Evolutionary conservation across 345 rosid genomes (phyloP).

Genomic region (Eucalyptus tenuipes): DNA sequence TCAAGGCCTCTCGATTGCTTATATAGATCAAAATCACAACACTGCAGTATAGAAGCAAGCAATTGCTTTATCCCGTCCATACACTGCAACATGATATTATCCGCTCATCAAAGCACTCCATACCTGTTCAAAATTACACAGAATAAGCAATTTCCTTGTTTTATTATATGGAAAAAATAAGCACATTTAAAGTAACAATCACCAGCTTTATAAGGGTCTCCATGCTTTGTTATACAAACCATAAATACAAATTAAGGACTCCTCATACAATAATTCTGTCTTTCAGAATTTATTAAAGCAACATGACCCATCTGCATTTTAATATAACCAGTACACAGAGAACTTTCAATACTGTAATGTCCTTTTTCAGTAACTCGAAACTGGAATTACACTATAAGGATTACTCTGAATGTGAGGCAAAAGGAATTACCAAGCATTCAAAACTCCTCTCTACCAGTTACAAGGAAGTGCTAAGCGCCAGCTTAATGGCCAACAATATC

Average conservation of each 20-base stretch:
- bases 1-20: constrained; percentile 72
- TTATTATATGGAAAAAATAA: not conserved
- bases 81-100: constrained; percentile 85
- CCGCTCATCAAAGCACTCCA: constrained; percentile 57
- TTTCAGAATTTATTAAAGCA: not conserved
- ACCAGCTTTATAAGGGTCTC: not conserved
- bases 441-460: not conserved
- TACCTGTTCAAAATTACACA: constrained; percentile 30
- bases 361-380: not conserved
- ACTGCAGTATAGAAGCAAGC: constrained; percentile 49
- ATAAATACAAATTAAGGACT: not conserved
- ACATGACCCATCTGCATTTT: not conserved
- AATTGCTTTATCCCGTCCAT: constrained; percentile 56
- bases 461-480: not conserved
- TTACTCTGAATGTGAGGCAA: not conserved
- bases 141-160: not conserved
- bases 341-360: not conserved
- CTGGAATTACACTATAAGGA: not conserved
- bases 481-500: not conserved
- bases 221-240: not conserved
- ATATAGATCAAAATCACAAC: constrained; percentile 76
- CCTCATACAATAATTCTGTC: not conserved
- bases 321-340: not conserved
- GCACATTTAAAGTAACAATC: not conserved
- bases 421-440: not conserved